Evolutionary conservation across 345 rosid species (phyloP).

Genomic region (Salix arbutifolia): DNA sequence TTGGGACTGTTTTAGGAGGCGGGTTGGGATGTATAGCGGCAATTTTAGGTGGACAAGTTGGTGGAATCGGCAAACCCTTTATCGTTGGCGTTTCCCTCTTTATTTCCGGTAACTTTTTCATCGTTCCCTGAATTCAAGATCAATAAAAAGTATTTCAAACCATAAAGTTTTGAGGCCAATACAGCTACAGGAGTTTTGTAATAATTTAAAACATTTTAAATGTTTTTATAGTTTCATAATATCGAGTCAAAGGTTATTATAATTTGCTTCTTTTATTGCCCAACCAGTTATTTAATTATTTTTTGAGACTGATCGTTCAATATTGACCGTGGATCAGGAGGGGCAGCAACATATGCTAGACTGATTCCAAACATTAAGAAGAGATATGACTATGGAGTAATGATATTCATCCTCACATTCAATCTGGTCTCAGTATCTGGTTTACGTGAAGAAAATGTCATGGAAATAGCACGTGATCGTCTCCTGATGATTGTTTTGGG

Average conservation of each 20-base stretch:
- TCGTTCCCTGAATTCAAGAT: not conserved
- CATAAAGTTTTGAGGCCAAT: not conserved
- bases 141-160: not conserved
- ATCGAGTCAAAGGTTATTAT: too few species aligned
- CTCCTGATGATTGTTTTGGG: constrained; percentile 66
- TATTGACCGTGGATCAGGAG: constrained; percentile 30
- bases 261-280: too few species aligned
- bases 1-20: constrained; percentile 62
- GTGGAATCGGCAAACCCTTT: constrained; percentile 43
- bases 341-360: constrained; percentile 63
- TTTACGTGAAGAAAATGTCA: constrained; percentile 42
- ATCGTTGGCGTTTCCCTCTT: constrained; percentile 42
- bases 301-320: too few species aligned
- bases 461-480: constrained; percentile 58
- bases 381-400: constrained; percentile 61
- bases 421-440: constrained; percentile 70
- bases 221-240: too few species aligned
- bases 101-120: constrained; percentile 38
- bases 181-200: not conserved
- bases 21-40: constrained; percentile 56
- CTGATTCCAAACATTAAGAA: constrained; percentile 52
- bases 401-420: constrained; percentile 85
- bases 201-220: too few species aligned
- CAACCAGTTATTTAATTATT: too few species aligned
- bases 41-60: constrained; percentile 37